Evolutionary conservation across 129 eudicot species (phyloP).

Genomic region (Flaveria bidentis): DNA sequence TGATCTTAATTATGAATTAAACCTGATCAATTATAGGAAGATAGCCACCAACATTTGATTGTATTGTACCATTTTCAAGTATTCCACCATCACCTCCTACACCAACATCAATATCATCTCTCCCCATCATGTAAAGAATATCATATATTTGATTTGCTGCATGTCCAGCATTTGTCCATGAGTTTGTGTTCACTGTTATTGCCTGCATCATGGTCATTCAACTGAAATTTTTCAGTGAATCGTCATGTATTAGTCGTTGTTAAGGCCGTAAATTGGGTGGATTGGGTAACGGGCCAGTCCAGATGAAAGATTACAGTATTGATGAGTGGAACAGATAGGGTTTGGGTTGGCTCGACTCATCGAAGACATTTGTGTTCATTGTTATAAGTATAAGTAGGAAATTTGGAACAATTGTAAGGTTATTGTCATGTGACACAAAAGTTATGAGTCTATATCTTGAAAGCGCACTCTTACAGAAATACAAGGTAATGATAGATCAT

Average conservation of each 20-base stretch:
- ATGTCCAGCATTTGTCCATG: conserved; percentile 87
- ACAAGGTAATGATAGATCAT: too few relatives aligned
- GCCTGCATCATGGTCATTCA: conserved; percentile 49
- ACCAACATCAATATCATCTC: conserved; percentile 85
- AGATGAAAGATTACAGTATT: too few relatives aligned
- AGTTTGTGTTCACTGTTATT: conserved; percentile 65
- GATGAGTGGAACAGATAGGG: background rate
- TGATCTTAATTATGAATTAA: background rate
- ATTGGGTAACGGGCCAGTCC: too few relatives aligned
- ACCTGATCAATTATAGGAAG: conserved; percentile 95
- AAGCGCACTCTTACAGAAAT: too few relatives aligned
- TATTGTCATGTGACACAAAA: too few relatives aligned
- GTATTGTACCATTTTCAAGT: conserved; percentile 61
- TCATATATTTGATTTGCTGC: conserved; percentile 81
- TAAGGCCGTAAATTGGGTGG: background rate
- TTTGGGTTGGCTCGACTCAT: background rate
- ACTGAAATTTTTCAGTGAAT: background rate
- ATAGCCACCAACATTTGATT: conserved; percentile 88
- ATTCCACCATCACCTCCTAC: conserved; percentile 96
- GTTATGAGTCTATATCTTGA: too few relatives aligned
- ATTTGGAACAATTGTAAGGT: too few relatives aligned
- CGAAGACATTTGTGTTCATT: background rate
- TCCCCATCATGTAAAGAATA: conserved; percentile 83
- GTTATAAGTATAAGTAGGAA: background rate
- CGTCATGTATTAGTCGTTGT: background rate